phyloP scores from a whole-genome alignment of 1,139 yeast species.

The Tardiomyces blankii region DNA sequence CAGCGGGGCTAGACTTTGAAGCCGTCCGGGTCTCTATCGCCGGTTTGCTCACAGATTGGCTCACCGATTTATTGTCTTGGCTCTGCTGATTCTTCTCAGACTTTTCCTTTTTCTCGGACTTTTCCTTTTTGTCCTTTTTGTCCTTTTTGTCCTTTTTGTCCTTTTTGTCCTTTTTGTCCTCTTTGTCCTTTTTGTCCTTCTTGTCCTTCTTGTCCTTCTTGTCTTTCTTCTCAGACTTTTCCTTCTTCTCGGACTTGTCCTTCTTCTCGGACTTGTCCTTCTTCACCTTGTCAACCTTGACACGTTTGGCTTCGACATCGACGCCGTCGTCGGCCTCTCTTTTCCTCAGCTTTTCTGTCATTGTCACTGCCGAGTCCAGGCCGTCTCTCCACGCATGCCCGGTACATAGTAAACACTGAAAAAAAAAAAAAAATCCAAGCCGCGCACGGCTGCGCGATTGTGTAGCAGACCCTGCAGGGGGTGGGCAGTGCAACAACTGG shows the following conservation, averaged over 20 bases:
- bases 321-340: conserved; percentile 3
- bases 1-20: conserved; percentile 18
- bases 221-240: conserved; percentile 36
- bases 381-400: background rate
- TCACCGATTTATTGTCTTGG: conserved; percentile 32
- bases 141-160: no score
- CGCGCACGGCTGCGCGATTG: no score
- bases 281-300: conserved; percentile 27
- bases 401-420: background rate
- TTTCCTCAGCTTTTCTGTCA: conserved; percentile 1
- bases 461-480: no score
- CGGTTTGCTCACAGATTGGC: conserved; percentile 5
- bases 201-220: conserved; percentile 34
- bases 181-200: conserved; percentile 20
- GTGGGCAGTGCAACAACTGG: no score
- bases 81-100: conserved; percentile 18
- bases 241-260: conserved; percentile 23
- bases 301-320: conserved; percentile 2
- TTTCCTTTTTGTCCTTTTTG: conserved; percentile 33
- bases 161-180: no score
- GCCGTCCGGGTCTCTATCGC: conserved; percentile 2
- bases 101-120: conserved; percentile 22
- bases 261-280: conserved; percentile 39
- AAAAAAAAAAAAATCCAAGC: no score
- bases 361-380: conserved; percentile 2